phyloP scores from a whole-genome alignment of 106 monocot genomes.

The Dioscorea alata region DNA sequence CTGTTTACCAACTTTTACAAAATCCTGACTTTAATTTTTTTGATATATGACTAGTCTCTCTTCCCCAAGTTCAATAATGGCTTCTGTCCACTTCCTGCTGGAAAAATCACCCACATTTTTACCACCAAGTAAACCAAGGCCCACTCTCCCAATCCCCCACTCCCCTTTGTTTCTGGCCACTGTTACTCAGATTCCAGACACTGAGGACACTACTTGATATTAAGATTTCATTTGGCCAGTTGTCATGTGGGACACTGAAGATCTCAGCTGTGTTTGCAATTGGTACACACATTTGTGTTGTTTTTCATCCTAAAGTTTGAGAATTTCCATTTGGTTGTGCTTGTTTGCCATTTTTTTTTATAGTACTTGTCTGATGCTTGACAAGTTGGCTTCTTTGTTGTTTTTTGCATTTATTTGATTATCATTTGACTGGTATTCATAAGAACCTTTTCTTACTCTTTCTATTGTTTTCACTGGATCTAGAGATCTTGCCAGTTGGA shows the following conservation, averaged over 20 bases:
- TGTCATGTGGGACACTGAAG: constrained; percentile 6
- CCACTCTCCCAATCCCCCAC: neutral
- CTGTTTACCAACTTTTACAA: neutral
- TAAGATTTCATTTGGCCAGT: neutral
- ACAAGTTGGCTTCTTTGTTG: neutral
- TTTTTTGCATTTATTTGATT: neutral
- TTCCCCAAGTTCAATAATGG: neutral
- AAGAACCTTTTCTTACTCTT: too few relatives aligned
- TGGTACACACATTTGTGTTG: constrained; percentile 1
- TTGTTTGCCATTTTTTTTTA: too few relatives aligned
- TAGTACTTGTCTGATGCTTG: too few relatives aligned
- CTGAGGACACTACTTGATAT: neutral
- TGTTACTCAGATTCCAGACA: constrained; percentile 13
- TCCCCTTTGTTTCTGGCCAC: neutral
- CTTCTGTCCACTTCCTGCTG: constrained; percentile 16
- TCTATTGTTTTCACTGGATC: neutral
- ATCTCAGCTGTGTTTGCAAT: constrained; percentile 7
- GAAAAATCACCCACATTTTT: constrained; percentile 8
- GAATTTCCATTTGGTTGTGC: too few relatives aligned
- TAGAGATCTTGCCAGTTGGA: constrained; percentile 12
- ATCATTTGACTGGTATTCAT: too few relatives aligned
- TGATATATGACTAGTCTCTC: too few relatives aligned
- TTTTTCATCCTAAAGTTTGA: constrained; percentile 1
- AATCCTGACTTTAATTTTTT: neutral
- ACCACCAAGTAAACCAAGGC: neutral